These are phyloP conservation scores for Botrytis byssoidea DNA, from an alignment of 2,329 filamentous ascomycete genomes.

Conservation along the genomic window DNA sequence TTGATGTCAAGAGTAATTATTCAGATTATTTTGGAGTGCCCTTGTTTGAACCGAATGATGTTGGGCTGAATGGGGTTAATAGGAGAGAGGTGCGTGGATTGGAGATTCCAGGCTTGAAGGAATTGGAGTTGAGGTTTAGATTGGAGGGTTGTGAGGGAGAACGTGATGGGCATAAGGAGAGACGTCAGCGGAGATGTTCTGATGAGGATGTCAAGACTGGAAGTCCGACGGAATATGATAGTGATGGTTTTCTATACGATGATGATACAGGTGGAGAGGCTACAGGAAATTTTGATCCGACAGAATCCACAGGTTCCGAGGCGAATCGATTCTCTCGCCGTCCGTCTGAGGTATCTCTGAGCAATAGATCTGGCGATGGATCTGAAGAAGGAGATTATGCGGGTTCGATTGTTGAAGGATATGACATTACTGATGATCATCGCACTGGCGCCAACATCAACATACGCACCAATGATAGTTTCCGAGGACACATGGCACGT, in stretches of 20 bases:
- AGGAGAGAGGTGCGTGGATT: neutral
- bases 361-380: neutral
- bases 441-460: neutral
- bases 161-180: neutral
- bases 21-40: conserved; percentile 16
- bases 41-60: conserved; percentile 11
- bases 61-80: neutral
- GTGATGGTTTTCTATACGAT: conserved; percentile 3
- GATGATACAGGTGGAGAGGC: neutral
- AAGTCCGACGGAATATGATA: neutral
- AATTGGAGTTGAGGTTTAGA: neutral
- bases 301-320: neutral
- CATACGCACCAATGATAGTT: neutral
- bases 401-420: conserved; percentile 6
- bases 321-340: neutral
- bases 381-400: conserved; percentile 7
- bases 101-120: neutral
- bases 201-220: neutral
- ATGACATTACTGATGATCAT: neutral
- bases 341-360: neutral
- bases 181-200: neutral
- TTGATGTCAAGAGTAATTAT: conserved; percentile 15
- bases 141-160: neutral
- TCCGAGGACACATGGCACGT: neutral
- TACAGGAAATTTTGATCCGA: neutral